A percentile compares a stretch with the other conserved stretches of the same genome.
These are phyloP conservation scores for Zasmidium cellare DNA, from an alignment of 2,329 filamentous ascomycete genomes.

Conservation along the genomic window DNA sequence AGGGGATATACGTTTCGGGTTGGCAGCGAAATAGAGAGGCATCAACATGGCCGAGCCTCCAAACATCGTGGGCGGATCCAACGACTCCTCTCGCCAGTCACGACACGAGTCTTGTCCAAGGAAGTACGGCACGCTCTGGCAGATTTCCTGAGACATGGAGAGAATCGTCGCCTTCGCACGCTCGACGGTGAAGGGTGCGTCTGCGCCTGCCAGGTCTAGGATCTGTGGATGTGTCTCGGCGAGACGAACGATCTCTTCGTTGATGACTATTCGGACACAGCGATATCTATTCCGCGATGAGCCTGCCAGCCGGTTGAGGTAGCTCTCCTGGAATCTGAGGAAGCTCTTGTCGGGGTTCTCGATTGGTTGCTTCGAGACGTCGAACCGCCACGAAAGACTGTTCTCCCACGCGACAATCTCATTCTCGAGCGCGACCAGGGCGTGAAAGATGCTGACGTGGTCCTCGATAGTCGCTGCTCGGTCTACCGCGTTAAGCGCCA, in stretches of 20 bases:
- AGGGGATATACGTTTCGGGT: conserved; percentile 3
- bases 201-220: background rate
- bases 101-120: conserved; percentile 6
- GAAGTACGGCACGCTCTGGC: conserved; percentile 12
- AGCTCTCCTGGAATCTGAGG: conserved; percentile 6
- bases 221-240: background rate
- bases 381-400: background rate
- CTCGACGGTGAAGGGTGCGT: background rate
- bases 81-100: background rate
- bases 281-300: conserved; percentile 9
- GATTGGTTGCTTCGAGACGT: background rate
- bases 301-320: conserved; percentile 13
- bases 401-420: conserved; percentile 7
- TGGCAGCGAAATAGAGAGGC: conserved; percentile 12
- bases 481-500: conserved; percentile 2
- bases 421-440: conserved; percentile 3
- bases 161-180: conserved; percentile 1
- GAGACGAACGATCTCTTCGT: conserved; percentile 13
- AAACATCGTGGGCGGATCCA: conserved; percentile 6
- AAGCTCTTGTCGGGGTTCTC: conserved; percentile 1
- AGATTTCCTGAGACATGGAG: conserved; percentile 7
- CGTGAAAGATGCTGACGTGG: background rate
- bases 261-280: conserved; percentile 8
- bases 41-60: conserved; percentile 7
- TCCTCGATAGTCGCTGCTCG: background rate